Conservation (phyloP, 75 land plant genomes). For the Chamaecyparis obtusa region DNA sequence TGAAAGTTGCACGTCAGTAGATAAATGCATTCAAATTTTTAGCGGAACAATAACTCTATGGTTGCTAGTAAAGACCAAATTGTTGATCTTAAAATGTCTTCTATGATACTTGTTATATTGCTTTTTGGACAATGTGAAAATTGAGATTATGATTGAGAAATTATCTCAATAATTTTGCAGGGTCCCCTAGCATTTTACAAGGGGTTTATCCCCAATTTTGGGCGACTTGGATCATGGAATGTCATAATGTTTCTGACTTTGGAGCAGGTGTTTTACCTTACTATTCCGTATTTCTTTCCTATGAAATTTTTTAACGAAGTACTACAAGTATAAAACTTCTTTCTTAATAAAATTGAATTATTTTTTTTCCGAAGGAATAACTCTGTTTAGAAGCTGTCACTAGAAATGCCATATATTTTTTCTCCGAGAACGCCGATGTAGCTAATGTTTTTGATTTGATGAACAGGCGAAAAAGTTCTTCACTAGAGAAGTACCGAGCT, state of each 20-base stretch:
- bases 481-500: conserved; percentile 20
- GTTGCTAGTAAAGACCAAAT: neutral
- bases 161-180: conserved; percentile 37
- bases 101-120: conserved; percentile 1
- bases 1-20: neutral
- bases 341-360: neutral
- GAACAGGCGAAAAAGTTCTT: conserved; percentile 25
- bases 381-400: neutral
- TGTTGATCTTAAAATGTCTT: neutral
- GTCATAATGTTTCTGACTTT: conserved; percentile 97
- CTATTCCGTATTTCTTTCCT: neutral
- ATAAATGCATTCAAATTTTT: neutral
- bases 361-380: neutral
- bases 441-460: neutral
- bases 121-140: neutral
- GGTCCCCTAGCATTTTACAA: conserved; percentile 94
- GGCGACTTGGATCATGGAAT: conserved; percentile 98
- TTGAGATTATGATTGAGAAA: neutral
- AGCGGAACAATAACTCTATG: neutral
- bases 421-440: neutral
- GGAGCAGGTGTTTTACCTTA: conserved; percentile 75
- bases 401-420: neutral
- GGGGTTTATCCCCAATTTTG: conserved; percentile 96
- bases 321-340: neutral
- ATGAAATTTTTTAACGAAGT: neutral